Percentiles rank a stretch among this genome's conserved stretches.
Evolutionary conservation across 352 stramenopile species (phyloP).

Genomic region (Globisporangium polare): DNA sequence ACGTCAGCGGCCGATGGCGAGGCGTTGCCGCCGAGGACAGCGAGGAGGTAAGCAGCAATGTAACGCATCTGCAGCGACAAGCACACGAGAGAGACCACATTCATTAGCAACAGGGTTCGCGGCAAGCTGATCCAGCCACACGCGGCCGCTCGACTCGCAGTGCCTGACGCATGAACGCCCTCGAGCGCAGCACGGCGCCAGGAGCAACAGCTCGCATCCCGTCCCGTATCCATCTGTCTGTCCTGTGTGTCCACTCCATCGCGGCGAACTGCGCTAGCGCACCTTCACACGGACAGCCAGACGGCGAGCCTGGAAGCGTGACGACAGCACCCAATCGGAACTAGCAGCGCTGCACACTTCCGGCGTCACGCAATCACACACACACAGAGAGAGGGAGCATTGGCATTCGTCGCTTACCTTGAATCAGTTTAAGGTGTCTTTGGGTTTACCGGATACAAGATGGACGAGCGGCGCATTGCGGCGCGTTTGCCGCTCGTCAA

Average conservation of each 20-base stretch:
- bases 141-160: too few relatives aligned
- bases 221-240: neutral
- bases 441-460: slow-evolving; percentile 90
- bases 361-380: neutral
- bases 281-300: neutral
- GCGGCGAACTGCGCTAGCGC: neutral
- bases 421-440: slow-evolving; percentile 92
- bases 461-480: slow-evolving; percentile 23
- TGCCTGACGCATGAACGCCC: neutral
- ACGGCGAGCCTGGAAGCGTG: neutral
- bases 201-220: neutral
- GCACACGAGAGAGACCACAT: neutral
- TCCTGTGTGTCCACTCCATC: neutral
- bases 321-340: neutral
- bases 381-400: slow-evolving; percentile 4
- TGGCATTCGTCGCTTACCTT: slow-evolving; percentile 46
- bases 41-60: slow-evolving; percentile 96
- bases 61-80: slow-evolving; percentile 94
- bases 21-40: slow-evolving; percentile 92
- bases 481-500: neutral
- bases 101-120: neutral
- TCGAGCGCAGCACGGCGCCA: neutral
- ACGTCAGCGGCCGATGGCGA: slow-evolving; percentile 89
- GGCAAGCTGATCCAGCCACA: neutral
- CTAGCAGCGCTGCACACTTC: neutral